A percentile compares a stretch with the other conserved stretches of the same genome.
phyloP scores from a whole-genome alignment of 345 rosid genomes.

The Eutrema yunnanense region DNA sequence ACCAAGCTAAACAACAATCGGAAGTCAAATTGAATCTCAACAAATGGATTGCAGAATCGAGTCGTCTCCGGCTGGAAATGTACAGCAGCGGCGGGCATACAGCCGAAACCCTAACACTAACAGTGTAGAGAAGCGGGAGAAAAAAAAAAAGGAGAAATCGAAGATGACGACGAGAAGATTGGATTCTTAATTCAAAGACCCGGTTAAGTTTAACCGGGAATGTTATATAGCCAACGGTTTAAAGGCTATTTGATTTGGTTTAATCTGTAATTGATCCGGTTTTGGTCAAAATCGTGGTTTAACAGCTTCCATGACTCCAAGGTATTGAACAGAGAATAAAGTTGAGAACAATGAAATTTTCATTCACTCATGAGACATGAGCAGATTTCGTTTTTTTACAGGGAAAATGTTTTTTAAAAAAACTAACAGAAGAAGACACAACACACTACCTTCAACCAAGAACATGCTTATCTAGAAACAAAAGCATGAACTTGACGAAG shows the following conservation, averaged over 20 bases:
- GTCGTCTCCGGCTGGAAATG: not conserved
- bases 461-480: slow-evolving; percentile 17
- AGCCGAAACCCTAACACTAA: not conserved
- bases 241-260: not conserved
- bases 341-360: not conserved
- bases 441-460: slow-evolving; percentile 6
- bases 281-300: not conserved
- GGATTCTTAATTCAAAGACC: not conserved
- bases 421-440: slow-evolving; percentile 4
- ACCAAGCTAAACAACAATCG: not conserved
- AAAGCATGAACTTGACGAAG: slow-evolving; percentile 12
- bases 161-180: not conserved
- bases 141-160: not conserved
- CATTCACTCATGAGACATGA: slow-evolving; percentile 31
- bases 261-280: not conserved
- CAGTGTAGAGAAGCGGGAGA: not conserved
- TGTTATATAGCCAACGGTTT: not conserved
- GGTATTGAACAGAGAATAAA: not conserved
- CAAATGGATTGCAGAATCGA: not conserved
- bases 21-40: not conserved
- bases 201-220: not conserved
- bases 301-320: not conserved
- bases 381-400: slow-evolving; percentile 27
- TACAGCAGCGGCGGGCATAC: not conserved
- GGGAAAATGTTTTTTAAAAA: not conserved